A percentile compares a stretch with the other conserved stretches of the same genome.
These are phyloP conservation scores for Colletotrichum incanum DNA, from an alignment of 2,329 filamentous ascomycete genomes.

Conservation along the genomic window DNA sequence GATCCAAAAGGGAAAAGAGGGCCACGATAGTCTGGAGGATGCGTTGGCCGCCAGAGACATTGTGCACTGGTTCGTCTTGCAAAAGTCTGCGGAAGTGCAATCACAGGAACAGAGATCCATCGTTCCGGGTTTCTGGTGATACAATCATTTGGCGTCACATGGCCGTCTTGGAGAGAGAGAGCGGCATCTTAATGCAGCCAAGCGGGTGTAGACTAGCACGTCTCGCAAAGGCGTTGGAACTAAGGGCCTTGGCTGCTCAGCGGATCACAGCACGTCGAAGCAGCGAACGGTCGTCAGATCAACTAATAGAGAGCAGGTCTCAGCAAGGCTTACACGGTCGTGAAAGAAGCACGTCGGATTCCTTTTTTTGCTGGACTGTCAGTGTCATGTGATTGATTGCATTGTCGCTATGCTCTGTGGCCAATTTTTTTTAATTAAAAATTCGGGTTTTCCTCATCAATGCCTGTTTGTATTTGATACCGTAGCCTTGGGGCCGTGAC, in stretches of 20 bases:
- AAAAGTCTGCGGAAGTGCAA: constrained; percentile 1
- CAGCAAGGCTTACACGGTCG: background rate
- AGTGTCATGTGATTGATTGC: background rate
- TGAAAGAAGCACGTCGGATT: background rate
- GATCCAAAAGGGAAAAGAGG: constrained; percentile 55
- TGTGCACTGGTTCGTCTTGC: constrained; percentile 54
- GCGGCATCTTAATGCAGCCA: background rate
- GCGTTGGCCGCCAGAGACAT: constrained; percentile 61
- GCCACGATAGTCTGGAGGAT: constrained; percentile 63
- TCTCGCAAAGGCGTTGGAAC: background rate
- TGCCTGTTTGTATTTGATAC: constrained; percentile 3
- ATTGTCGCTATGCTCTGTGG: too few species aligned
- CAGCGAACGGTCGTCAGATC: background rate
- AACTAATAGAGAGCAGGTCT: background rate
- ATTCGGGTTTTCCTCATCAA: background rate
- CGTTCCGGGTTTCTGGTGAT: constrained; percentile 18
- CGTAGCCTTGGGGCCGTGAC: background rate
- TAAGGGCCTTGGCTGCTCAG: background rate
- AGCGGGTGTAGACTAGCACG: background rate
- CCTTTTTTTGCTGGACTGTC: background rate
- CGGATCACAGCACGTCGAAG: background rate
- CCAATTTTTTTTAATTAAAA: too few species aligned
- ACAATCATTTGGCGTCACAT: too few species aligned
- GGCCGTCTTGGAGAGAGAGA: background rate
- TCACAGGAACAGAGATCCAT: background rate